A percentile compares a stretch with the other conserved stretches of the same genome.
These are phyloP conservation scores for Adansonia grandidieri DNA, from an alignment of 441 rosid species.

Conservation along the genomic window DNA sequence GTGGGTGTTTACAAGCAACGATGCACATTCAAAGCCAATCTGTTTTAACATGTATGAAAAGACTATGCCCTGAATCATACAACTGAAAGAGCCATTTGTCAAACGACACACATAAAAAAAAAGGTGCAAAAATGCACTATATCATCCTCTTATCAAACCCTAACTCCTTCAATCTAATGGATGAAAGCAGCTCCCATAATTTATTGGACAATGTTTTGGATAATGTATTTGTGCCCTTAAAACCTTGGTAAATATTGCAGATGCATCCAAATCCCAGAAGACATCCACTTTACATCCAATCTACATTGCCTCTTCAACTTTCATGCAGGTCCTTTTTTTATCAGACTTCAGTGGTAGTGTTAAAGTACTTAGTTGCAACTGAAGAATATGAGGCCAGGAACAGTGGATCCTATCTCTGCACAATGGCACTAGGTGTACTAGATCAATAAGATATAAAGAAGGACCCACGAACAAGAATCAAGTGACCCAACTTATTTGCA, in stretches of 20 bases:
- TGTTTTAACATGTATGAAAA: neutral
- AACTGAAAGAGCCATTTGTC: neutral
- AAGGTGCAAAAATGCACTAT: neutral
- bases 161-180: neutral
- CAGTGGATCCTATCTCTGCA: conserved; percentile 14
- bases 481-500: conserved; percentile 20
- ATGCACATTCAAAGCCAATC: neutral
- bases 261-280: conserved; percentile 10
- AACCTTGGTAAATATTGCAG: neutral
- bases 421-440: conserved; percentile 9
- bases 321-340: conserved; percentile 19
- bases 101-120: neutral
- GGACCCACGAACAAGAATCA: conserved; percentile 1
- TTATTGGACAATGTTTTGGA: conserved; percentile 4
- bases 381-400: neutral
- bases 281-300: neutral
- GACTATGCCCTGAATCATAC: neutral
- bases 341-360: neutral
- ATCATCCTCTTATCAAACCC: neutral
- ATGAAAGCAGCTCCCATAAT: neutral
- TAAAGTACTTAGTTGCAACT: neutral
- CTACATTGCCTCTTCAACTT: conserved; percentile 14
- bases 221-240: neutral
- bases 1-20: neutral
- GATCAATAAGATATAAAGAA: conserved; percentile 17